Evolutionary conservation across 2,329 filamentous ascomycete species (phyloP).

Genomic region (Cryoendolithus antarcticus): DNA sequence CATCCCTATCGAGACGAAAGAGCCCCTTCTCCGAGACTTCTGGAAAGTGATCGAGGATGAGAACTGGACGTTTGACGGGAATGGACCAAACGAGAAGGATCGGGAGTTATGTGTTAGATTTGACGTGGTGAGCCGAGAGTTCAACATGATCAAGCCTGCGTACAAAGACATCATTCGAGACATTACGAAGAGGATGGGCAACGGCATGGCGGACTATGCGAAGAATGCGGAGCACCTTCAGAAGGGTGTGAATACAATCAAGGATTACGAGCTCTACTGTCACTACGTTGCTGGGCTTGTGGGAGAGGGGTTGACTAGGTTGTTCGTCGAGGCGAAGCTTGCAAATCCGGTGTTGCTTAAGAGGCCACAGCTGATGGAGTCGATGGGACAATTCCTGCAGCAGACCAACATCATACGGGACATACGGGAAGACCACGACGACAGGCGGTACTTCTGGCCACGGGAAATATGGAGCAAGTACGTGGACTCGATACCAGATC

Average conservation of each 20-base stretch:
- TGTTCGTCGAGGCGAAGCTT: slow-evolving; percentile 78
- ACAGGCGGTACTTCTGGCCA: slow-evolving; percentile 86
- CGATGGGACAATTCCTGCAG: slow-evolving; percentile 94
- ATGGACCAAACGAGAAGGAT: slow-evolving; percentile 86
- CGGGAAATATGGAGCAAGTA: slow-evolving; percentile 96
- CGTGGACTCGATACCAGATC: slow-evolving; percentile 75
- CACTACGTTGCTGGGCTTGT: slow-evolving; percentile 98
- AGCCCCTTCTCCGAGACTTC: slow-evolving; percentile 75
- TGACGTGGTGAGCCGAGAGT: slow-evolving; percentile 71
- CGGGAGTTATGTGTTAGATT: slow-evolving; percentile 86
- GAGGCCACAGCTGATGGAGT: slow-evolving; percentile 71
- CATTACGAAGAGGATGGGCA: slow-evolving; percentile 88
- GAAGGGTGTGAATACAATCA: slow-evolving; percentile 67
- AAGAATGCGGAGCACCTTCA: slow-evolving; percentile 61
- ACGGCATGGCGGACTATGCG: slow-evolving; percentile 95
- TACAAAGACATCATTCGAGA: slow-evolving; percentile 85
- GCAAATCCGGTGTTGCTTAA: slow-evolving; percentile 76
- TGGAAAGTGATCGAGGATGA: slow-evolving; percentile 65
- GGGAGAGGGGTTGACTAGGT: slow-evolving; percentile 77
- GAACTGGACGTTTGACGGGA: slow-evolving; percentile 82
- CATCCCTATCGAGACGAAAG: slow-evolving; percentile 66
- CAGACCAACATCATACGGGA: slow-evolving; percentile 99
- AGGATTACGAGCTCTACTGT: slow-evolving; percentile 93
- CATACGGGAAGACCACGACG: slow-evolving; percentile 76
- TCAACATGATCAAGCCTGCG: slow-evolving; percentile 72